Base-by-base conservation (phyloP, 2,329 filamentous ascomycete species). In the Colletotrichum falcatum region DNA sequence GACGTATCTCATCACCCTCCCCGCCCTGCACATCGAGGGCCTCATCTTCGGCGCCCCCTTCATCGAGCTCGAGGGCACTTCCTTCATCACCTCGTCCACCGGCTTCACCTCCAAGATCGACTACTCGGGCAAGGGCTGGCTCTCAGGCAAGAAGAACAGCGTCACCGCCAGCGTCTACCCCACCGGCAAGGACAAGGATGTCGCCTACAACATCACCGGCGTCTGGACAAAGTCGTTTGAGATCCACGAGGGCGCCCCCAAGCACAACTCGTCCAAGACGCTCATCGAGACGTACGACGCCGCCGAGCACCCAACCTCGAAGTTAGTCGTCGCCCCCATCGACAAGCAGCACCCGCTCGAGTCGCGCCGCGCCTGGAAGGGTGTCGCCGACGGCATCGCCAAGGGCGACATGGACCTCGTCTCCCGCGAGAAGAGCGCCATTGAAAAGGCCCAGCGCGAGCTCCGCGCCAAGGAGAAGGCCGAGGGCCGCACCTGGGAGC, bases 121-220 rank as follows among this genome's bases (percentile, higher is more conserved):
- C 79, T 99, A 97, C 84, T 92, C 90, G 72, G 95, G 95, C 77
- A 95, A 94, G 79, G 95, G 95, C 68, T 99, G 95, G 95, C 82
- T 99, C 12, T 94, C 92, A 55, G 96, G 95, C 74, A 97, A 97
- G 87, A 98, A 97, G 85, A 98, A 98, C 84, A 92, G 88, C 66
- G 94, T 98, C 79, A 89, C 86, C 16, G 95, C 94, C 18, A 86
- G 86, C 30, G 80, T 98, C 67, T 94, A 92, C 82, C 87, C 85
- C 20, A 89, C 93, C 81, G 82, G 90, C 83, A 85, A 86, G 81
- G 94, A 91, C 81, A 92, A 92, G 81, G 91, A 93, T 62, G 87
- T 89, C 71, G 85, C 91, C 59, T 98, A 95, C 85, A 94, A 90
- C n/a, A 87, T 92, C 48, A 91, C 94, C 37, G 96, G 96, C 30